A percentile compares a stretch with the other conserved stretches of the same genome.
Evolutionary conservation across 805 yeast genomes (phyloP).

Genomic region (Ogataea neopini): DNA sequence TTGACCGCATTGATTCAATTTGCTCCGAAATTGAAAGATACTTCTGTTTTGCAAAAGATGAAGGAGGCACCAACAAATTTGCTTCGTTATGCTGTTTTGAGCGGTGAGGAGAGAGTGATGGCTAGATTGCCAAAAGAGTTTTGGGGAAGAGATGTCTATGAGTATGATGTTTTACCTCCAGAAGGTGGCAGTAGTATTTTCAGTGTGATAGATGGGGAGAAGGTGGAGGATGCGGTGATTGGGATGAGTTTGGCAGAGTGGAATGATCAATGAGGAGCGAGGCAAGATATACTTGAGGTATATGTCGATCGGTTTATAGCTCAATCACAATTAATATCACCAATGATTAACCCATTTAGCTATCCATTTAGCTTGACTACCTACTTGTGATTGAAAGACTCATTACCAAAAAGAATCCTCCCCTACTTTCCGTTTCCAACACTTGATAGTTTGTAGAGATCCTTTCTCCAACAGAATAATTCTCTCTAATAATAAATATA

Average conservation of each 20-base stretch:
- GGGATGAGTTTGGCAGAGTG: conserved; percentile 21
- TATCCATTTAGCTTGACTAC: no score
- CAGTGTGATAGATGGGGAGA: conserved; percentile 48
- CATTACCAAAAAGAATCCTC: no score
- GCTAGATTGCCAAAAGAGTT: conserved; percentile 62
- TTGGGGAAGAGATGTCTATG: conserved; percentile 65
- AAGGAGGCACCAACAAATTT: conserved; percentile 58
- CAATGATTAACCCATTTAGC: no score
- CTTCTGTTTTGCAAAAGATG: conserved; percentile 22
- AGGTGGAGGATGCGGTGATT: conserved; percentile 44
- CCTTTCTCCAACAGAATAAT: no score
- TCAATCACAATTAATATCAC: no score
- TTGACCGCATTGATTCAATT: conserved; percentile 19
- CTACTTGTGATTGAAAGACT: no score
- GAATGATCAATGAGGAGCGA: conserved; percentile 26
- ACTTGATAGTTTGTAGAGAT: no score
- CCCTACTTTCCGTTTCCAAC: no score
- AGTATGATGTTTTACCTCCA: conserved; percentile 76
- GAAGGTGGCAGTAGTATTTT: conserved; percentile 43
- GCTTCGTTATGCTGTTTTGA: conserved; percentile 64
- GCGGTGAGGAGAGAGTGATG: conserved; percentile 72
- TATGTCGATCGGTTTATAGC: no score
- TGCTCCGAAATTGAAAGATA: conserved; percentile 18
- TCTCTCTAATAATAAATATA: no score
- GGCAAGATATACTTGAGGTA: conserved; percentile 14